These are phyloP conservation scores for Colletotrichum spaethianum DNA, from an alignment of 2,329 filamentous ascomycete genomes.

Conservation along the genomic window DNA sequence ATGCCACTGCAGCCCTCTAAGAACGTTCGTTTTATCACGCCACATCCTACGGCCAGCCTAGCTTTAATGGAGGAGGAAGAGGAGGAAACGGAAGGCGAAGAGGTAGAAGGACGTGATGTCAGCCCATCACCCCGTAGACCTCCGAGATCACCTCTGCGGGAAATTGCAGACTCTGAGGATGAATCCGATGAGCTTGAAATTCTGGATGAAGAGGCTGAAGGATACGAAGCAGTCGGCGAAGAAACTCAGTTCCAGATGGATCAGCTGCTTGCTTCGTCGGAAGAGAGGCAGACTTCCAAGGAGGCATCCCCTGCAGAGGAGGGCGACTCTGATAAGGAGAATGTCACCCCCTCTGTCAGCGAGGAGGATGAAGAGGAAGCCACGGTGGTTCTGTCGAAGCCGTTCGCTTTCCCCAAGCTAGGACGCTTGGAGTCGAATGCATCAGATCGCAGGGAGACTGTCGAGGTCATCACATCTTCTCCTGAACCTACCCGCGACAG, in stretches of 20 bases:
- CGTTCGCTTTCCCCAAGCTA: constrained; percentile 18
- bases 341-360: constrained; percentile 23
- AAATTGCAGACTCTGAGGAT: constrained; percentile 67
- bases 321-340: constrained; percentile 40
- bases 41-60: constrained; percentile 37
- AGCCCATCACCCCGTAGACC: constrained; percentile 33
- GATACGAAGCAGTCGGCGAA: constrained; percentile 40
- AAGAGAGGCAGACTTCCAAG: constrained; percentile 24
- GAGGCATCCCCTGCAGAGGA: constrained; percentile 25
- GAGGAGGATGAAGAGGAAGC: constrained; percentile 33
- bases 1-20: constrained; percentile 45
- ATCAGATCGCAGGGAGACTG: constrained; percentile 33
- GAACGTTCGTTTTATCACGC: constrained; percentile 40
- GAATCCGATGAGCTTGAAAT: constrained; percentile 47
- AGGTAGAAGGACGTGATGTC: constrained; percentile 7
- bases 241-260: constrained; percentile 41
- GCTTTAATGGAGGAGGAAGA: constrained; percentile 29
- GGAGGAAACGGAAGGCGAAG: constrained; percentile 26
- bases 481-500: constrained; percentile 27
- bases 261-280: constrained; percentile 36
- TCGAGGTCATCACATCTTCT: constrained; percentile 37
- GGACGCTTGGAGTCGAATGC: background rate
- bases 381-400: constrained; percentile 31
- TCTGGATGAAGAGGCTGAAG: constrained; percentile 40
- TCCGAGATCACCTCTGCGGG: constrained; percentile 42